Base-by-base conservation (phyloP, 352 stramenopile genomes). In the Phytophthora multivora region DNA sequence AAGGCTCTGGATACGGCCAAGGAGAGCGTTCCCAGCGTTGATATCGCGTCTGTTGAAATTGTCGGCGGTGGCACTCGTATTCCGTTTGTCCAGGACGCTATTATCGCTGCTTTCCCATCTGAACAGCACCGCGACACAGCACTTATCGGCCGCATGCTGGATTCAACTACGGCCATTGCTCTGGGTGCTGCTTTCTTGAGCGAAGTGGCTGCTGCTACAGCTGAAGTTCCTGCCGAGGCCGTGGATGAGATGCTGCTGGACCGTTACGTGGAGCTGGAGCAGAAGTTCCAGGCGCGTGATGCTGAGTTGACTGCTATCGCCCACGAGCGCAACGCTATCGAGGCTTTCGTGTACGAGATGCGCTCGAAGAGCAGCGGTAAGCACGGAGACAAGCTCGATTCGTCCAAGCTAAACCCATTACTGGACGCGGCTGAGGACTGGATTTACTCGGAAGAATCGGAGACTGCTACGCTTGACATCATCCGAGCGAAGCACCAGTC, bases 271-370 rank as follows among this genome's bases (percentile, higher is more conserved):
- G 73, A 66, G 16, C 33, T 88, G 15, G 89, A 97, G 58, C 58
- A 77, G 23, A 68, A 88, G 64, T 90, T 97, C 61, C 80, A 90
- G 40, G 69, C 72, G 16, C 77, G 73, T 40, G 89, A 97, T 70
- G 71, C 80, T 21, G 72, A 90, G 15, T 69, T 95, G 42, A 56
- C 72, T 11, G 75, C 79, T 12, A 86, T 96, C 38, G 87, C 88
- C 23, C 67, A 96, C 42, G 86, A 94, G 38, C 80, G 80, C 53
- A 97, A 98, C 72, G 86, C 88, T 46, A 90, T 98, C 38, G 92
- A 98, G 64, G 78, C 81, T 50, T 96, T 96, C 56, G 76, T 96
- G 39, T 97, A 96, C 63, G 88, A 97, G 56, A 97, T 97, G 80
- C 86, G 89, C 15, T 78, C 78, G n/a, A 95, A 95, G 66, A 62